Percentiles rank a stretch among this genome's conserved stretches.
Conservation (phyloP, 208 protist species). For the Eutreptiella sp. region DNA sequence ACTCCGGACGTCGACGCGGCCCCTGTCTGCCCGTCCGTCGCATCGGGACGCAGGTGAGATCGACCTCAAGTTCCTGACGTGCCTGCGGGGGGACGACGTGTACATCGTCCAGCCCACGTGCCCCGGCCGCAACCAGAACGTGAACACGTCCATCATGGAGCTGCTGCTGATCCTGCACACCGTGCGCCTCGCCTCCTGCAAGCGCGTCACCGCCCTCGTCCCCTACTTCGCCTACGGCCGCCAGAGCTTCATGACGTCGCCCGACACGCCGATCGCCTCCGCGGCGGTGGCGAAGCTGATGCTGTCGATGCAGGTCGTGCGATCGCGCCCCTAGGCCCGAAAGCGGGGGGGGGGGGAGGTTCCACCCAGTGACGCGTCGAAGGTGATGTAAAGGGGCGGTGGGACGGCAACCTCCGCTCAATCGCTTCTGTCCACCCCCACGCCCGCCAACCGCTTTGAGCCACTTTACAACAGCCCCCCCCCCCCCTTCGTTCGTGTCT, state of each 20-base stretch:
- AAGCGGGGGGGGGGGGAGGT: too few relatives aligned
- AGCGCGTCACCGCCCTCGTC: slow-evolving; percentile 80
- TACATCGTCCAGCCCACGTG: slow-evolving; percentile 87
- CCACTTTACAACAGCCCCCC: too few relatives aligned
- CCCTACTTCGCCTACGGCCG: slow-evolving; percentile 82
- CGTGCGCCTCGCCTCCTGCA: slow-evolving; percentile 59
- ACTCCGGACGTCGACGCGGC: too few relatives aligned
- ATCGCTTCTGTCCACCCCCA: too few relatives aligned
- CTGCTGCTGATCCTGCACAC: slow-evolving; percentile 73
- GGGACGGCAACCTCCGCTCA: too few relatives aligned
- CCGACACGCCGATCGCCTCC: slow-evolving; percentile 89
- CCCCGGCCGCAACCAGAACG: slow-evolving; percentile 48
- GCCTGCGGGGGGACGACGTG: slow-evolving; percentile 87
- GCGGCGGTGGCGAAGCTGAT: slow-evolving; percentile 78
- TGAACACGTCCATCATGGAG: slow-evolving; percentile 87
- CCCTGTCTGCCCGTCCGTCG: too few relatives aligned
- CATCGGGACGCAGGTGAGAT: too few relatives aligned
- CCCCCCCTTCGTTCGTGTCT: too few relatives aligned
- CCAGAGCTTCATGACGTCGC: slow-evolving; percentile 83
- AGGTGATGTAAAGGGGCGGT: too few relatives aligned
- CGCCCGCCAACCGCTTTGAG: too few relatives aligned
- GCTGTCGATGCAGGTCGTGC: slow-evolving; percentile 67
- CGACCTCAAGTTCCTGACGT: slow-evolving; percentile 80
- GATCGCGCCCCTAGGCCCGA: too few relatives aligned
- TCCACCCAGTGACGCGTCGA: too few relatives aligned